phyloP scores from a whole-genome alignment of 2,329 filamentous ascomycete species.

The Ilyonectria mors-panacis region DNA sequence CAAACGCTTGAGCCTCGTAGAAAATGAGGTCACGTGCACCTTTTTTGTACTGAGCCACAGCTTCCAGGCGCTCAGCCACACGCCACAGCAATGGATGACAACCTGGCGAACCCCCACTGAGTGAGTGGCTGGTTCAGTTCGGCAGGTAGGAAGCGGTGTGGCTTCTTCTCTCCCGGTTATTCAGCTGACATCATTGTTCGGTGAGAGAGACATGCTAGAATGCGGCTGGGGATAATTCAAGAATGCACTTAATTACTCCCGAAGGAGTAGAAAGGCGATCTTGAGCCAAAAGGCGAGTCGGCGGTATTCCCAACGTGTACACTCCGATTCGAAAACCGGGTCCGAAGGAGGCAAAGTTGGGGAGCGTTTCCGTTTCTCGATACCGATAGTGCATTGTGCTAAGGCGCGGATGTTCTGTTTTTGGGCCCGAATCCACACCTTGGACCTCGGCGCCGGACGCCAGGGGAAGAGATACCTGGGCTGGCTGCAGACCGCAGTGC shows the following conservation, averaged over 20 bases:
- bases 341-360: not conserved
- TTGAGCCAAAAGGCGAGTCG: not conserved
- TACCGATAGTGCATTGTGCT: not conserved
- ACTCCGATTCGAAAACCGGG: not conserved
- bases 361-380: not conserved
- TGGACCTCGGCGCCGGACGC: conserved; percentile 39
- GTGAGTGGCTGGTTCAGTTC: not conserved
- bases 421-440: conserved; percentile 20
- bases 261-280: not conserved
- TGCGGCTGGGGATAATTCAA: not conserved
- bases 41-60: conserved; percentile 28
- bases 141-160: conserved; percentile 14
- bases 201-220: not conserved
- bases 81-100: not conserved
- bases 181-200: conserved; percentile 34
- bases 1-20: conserved; percentile 24
- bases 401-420: conserved; percentile 26
- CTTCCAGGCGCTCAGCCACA: conserved; percentile 3
- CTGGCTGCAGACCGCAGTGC: conserved; percentile 7
- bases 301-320: not conserved
- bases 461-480: conserved; percentile 14
- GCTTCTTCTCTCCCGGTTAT: conserved; percentile 15
- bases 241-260: not conserved
- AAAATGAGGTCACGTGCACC: conserved; percentile 30
- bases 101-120: not conserved